These are phyloP conservation scores for Cryptosporidium sp. DNA, from an alignment of 169 alveolate species.

Conservation along the genomic window DNA sequence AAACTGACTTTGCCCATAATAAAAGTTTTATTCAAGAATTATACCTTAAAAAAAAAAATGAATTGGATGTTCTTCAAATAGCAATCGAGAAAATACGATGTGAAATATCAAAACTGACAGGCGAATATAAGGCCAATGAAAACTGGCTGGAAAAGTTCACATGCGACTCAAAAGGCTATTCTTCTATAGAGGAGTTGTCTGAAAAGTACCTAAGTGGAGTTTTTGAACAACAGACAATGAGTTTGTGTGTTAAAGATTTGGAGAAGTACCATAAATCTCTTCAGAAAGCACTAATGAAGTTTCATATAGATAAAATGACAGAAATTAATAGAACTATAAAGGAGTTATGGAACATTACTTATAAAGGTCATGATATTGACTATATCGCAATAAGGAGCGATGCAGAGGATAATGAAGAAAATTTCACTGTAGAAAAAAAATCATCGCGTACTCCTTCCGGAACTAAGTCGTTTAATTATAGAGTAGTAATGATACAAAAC, in stretches of 20 bases:
- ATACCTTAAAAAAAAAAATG: neutral
- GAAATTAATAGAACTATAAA: slow-evolving; percentile 93
- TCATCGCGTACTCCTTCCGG: slow-evolving; percentile 67
- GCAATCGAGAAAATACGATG: slow-evolving; percentile 29
- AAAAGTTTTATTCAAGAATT: slow-evolving; percentile 6
- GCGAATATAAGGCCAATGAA: slow-evolving; percentile 43
- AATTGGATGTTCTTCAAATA: slow-evolving; percentile 11
- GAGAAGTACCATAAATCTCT: slow-evolving; percentile 82
- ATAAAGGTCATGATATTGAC: slow-evolving; percentile 94
- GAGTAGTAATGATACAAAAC: slow-evolving; percentile 89
- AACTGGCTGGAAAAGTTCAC: slow-evolving; percentile 48
- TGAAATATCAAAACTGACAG: slow-evolving; percentile 44
- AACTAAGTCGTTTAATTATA: slow-evolving; percentile 80
- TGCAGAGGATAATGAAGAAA: slow-evolving; percentile 76
- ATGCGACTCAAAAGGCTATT: slow-evolving; percentile 11
- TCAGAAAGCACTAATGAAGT: slow-evolving; percentile 91
- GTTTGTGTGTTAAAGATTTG: slow-evolving; percentile 75
- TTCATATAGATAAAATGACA: slow-evolving; percentile 89
- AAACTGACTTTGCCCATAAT: neutral
- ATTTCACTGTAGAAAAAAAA: slow-evolving; percentile 42
- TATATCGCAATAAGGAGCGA: slow-evolving; percentile 89
- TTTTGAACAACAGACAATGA: slow-evolving; percentile 33
- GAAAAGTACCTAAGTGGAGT: slow-evolving; percentile 21
- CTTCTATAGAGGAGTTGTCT: slow-evolving; percentile 31
- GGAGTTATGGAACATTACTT: slow-evolving; percentile 96